phyloP scores from a whole-genome alignment of 306 rosid genomes.

The Chamaecrista fasciculata region DNA sequence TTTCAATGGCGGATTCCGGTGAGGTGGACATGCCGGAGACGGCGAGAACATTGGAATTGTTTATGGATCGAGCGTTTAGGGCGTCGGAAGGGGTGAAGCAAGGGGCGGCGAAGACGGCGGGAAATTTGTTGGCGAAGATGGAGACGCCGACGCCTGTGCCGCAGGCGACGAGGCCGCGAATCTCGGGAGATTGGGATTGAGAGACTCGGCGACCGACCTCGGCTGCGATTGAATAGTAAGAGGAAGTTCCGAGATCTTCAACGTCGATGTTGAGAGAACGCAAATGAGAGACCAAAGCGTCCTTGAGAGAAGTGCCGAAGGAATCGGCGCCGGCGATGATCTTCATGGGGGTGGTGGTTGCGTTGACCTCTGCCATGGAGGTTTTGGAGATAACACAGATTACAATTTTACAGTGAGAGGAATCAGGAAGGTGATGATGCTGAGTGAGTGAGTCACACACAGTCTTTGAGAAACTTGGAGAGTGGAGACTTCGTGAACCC shows the following conservation, averaged over 20 bases:
- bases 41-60: slow-evolving; percentile 84
- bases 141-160: slow-evolving; percentile 92
- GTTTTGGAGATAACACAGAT: not conserved
- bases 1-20: slow-evolving; percentile 53
- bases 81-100: slow-evolving; percentile 69
- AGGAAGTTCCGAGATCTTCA: slow-evolving; percentile 78
- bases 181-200: slow-evolving; percentile 23
- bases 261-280: slow-evolving; percentile 65
- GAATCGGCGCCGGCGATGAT: slow-evolving; percentile 78
- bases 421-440: too few relatives aligned
- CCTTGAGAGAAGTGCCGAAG: slow-evolving; percentile 71
- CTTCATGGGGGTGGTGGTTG: slow-evolving; percentile 38
- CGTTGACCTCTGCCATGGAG: slow-evolving; percentile 36
- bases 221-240: slow-evolving; percentile 84
- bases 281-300: slow-evolving; percentile 61
- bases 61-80: slow-evolving; percentile 72
- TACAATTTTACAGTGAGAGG: too few relatives aligned
- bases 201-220: slow-evolving; percentile 88
- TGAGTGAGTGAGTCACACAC: too few relatives aligned
- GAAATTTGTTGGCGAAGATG: slow-evolving; percentile 87
- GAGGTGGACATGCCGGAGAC: slow-evolving; percentile 74
- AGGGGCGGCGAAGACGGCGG: slow-evolving; percentile 70
- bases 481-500: too few relatives aligned
- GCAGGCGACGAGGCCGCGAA: slow-evolving; percentile 77
- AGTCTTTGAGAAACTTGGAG: too few relatives aligned